These are phyloP conservation scores for Phaeosphaeriaceae sp. DNA, from an alignment of 2,329 filamentous ascomycete genomes.

Conservation along the genomic window DNA sequence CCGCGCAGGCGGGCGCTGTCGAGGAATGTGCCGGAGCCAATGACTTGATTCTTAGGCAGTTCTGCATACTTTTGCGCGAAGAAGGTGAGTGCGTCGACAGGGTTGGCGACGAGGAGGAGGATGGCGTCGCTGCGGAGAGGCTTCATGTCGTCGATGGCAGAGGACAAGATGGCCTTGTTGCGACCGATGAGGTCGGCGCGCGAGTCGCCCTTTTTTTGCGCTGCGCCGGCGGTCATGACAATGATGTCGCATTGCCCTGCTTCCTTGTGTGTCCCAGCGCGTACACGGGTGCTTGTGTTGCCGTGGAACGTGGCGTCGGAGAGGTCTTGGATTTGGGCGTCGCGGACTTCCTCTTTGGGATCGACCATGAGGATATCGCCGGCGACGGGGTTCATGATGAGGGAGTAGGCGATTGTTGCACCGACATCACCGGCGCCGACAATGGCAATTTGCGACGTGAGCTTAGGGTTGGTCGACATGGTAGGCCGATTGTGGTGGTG, in stretches of 20 bases:
- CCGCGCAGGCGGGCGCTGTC: slow-evolving; percentile 26
- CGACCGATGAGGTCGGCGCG: slow-evolving; percentile 27
- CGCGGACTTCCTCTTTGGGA: slow-evolving; percentile 27
- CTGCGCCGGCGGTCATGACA: slow-evolving; percentile 27
- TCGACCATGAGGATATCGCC: slow-evolving; percentile 28
- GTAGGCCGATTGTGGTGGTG: neutral
- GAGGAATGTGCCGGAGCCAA: slow-evolving; percentile 30
- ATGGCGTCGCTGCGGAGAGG: slow-evolving; percentile 22
- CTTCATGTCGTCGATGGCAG: slow-evolving; percentile 27
- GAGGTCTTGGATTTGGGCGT: slow-evolving; percentile 29
- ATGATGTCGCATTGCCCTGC: slow-evolving; percentile 30
- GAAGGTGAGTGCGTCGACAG: slow-evolving; percentile 29
- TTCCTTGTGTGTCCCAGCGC: slow-evolving; percentile 30
- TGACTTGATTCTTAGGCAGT: slow-evolving; percentile 20
- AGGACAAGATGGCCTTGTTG: slow-evolving; percentile 29
- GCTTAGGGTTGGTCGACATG: slow-evolving; percentile 21
- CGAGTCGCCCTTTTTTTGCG: slow-evolving; percentile 30
- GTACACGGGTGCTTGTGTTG: slow-evolving; percentile 22
- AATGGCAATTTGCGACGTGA: slow-evolving; percentile 29
- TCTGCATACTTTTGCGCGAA: slow-evolving; percentile 23
- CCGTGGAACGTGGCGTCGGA: slow-evolving; percentile 25
- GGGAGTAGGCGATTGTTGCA: slow-evolving; percentile 30
- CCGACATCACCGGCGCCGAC: slow-evolving; percentile 32
- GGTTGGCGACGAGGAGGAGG: slow-evolving; percentile 28
- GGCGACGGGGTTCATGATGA: slow-evolving; percentile 30